Conservation (phyloP, 306 rosid species). For the Prunus mira region DNA sequence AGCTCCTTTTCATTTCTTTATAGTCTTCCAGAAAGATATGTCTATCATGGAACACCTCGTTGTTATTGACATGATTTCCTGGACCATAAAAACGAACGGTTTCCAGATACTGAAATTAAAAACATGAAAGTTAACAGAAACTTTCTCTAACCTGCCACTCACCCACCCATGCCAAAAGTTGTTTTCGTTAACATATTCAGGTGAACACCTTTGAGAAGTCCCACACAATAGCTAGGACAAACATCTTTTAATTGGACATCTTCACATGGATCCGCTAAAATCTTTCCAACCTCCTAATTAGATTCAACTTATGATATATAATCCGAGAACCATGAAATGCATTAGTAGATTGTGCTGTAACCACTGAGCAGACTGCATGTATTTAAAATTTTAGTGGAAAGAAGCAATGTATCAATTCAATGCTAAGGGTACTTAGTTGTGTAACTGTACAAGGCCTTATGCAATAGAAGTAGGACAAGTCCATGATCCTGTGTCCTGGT, state of each 20-base stretch:
- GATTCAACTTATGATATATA: neutral
- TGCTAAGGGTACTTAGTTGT: neutral
- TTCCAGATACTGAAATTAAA: constrained; percentile 9
- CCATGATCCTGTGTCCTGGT: neutral
- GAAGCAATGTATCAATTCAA: neutral
- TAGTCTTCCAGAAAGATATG: constrained; percentile 65
- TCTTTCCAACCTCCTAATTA: neutral
- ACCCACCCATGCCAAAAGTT: constrained; percentile 1
- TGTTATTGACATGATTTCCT: constrained; percentile 38
- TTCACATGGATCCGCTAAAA: neutral
- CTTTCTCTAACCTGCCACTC: neutral
- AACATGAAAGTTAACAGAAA: constrained; percentile 2
- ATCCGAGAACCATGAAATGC: neutral
- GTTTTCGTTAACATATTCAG: neutral
- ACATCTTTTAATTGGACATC: neutral
- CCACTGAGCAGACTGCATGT: neutral
- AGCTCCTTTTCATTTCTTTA: constrained; percentile 68
- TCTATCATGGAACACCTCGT: constrained; percentile 61
- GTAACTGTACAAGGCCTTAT: neutral
- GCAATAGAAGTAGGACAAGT: neutral
- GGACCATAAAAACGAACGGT: constrained; percentile 32
- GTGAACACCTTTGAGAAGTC: neutral
- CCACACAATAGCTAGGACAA: neutral
- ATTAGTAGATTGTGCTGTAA: neutral
- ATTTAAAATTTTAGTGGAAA: too few relatives aligned